A percentile compares a stretch with the other conserved stretches of the same genome.
phyloP scores from a whole-genome alignment of 2,329 filamentous ascomycete species.

The Pseudonectria buxi region DNA sequence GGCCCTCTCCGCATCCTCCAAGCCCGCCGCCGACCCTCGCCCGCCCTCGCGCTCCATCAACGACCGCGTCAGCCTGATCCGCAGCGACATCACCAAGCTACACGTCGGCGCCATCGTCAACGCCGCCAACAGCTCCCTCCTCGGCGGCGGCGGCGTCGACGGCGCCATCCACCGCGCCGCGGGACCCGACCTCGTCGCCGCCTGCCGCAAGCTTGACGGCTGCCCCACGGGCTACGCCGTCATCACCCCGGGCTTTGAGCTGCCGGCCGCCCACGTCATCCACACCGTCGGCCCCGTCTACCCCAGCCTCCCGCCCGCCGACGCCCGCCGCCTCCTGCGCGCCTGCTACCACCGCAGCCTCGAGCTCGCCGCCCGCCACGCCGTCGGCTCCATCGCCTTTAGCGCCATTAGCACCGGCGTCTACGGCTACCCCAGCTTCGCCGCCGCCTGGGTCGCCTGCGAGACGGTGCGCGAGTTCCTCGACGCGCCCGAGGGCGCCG shows the following conservation, averaged over 20 bases:
- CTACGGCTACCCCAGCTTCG: conserved; percentile 74
- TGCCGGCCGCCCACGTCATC: conserved; percentile 75
- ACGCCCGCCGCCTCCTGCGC: conserved; percentile 43
- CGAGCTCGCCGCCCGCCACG: conserved; percentile 61
- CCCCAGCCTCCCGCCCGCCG: conserved; percentile 22
- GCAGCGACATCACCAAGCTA: conserved; percentile 76
- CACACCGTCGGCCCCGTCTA: conserved; percentile 89
- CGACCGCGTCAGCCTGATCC: conserved; percentile 61
- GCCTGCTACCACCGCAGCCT: conserved; percentile 67
- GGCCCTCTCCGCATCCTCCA: conserved; percentile 14
- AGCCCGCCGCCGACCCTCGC: conserved; percentile 15
- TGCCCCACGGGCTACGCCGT: conserved; percentile 75
- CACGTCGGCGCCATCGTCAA: conserved; percentile 82
- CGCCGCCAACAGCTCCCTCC: conserved; percentile 72
- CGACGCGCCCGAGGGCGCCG: conserved; percentile 36
- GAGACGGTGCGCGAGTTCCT: conserved; percentile 50
- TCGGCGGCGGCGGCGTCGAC: conserved; percentile 87
- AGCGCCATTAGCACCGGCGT: conserved; percentile 80
- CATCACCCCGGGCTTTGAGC: conserved; percentile 69
- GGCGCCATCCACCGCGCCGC: conserved; percentile 82
- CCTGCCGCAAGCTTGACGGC: conserved; percentile 65
- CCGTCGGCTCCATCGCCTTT: conserved; percentile 70
- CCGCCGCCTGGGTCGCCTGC: conserved; percentile 68
- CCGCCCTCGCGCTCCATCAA: conserved; percentile 54
- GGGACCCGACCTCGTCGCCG: conserved; percentile 58